These are phyloP conservation scores for Microstroma glucosiphilum DNA, from an alignment of 1,284 basidiomycete genomes.

Conservation along the genomic window DNA sequence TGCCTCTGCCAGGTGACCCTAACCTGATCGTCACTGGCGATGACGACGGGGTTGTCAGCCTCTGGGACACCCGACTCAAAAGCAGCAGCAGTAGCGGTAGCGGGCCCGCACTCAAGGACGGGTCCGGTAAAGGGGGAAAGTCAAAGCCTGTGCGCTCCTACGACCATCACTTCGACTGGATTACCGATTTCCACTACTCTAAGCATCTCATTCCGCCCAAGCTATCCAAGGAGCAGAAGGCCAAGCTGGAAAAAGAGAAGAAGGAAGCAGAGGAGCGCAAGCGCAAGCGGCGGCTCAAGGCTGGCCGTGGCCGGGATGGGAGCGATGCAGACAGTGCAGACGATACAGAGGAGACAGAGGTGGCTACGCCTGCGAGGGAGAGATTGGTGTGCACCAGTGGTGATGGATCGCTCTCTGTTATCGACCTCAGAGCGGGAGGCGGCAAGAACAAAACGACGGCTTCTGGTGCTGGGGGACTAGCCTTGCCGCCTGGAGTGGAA, in stretches of 20 bases:
- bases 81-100: conserved; percentile 12
- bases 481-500: conserved; percentile 60
- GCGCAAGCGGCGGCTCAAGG: conserved; percentile 4
- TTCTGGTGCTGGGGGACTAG: background rate
- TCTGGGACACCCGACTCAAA: conserved; percentile 75
- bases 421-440: conserved; percentile 58
- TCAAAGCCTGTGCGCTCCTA: conserved; percentile 59
- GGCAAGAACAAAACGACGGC: conserved; percentile 5
- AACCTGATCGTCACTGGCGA: conserved; percentile 75
- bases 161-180: conserved; percentile 88
- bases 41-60: conserved; percentile 86
- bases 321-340: conserved; percentile 5
- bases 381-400: conserved; percentile 54
- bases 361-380: conserved; percentile 10
- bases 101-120: too few species aligned
- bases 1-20: conserved; percentile 62
- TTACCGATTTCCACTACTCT: conserved; percentile 66
- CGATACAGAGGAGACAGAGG: conserved; percentile 11
- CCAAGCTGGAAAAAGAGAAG: conserved; percentile 15
- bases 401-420: conserved; percentile 81
- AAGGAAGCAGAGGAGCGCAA: conserved; percentile 13
- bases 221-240: conserved; percentile 8
- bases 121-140: conserved; percentile 11
- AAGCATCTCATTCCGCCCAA: background rate
- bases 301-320: too few species aligned